Evolutionary conservation across 305 asterid species (phyloP).

Genomic region (Striga hermonthica): DNA sequence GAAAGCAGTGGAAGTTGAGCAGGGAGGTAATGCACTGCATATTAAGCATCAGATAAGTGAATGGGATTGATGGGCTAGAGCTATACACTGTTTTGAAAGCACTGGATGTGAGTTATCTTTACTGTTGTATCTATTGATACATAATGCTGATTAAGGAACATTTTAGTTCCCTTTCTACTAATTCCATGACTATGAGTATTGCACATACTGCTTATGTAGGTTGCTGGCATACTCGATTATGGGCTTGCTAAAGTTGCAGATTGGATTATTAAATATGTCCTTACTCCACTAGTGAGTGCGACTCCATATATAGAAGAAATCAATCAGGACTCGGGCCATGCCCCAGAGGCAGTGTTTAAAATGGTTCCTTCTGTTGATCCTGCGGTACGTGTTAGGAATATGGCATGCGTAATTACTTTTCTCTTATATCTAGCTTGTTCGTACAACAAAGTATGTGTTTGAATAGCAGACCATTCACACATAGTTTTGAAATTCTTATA

Average conservation of each 20-base stretch:
- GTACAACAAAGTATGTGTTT: too few relatives aligned
- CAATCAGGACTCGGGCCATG: slow-evolving; percentile 36
- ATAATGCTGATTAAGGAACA: slow-evolving; percentile 22
- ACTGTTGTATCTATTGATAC: neutral
- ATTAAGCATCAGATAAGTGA: slow-evolving; percentile 46
- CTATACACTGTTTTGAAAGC: slow-evolving; percentile 67
- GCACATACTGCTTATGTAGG: slow-evolving; percentile 45
- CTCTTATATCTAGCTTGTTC: too few relatives aligned
- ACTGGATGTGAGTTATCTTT: slow-evolving; percentile 65
- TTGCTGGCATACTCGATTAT: slow-evolving; percentile 63
- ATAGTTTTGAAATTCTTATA: slow-evolving; percentile 8
- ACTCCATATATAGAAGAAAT: slow-evolving; percentile 48
- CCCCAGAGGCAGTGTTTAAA: slow-evolving; percentile 51
- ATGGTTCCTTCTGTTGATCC: slow-evolving; percentile 51
- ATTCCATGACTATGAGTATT: slow-evolving; percentile 18
- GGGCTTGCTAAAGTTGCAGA: slow-evolving; percentile 86
- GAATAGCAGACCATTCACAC: slow-evolving; percentile 4
- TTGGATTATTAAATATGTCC: slow-evolving; percentile 54
- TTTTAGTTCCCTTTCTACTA: slow-evolving; percentile 7
- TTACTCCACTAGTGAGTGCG: slow-evolving; percentile 54
- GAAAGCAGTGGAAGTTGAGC: slow-evolving; percentile 66
- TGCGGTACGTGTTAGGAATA: slow-evolving; percentile 44
- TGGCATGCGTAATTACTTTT: slow-evolving; percentile 14
- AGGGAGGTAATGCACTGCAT: slow-evolving; percentile 45
- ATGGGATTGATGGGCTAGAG: slow-evolving; percentile 55